Conservation (phyloP, 495 filamentous ascomycete genomes). For the Hyaloscypha bicolor region DNA sequence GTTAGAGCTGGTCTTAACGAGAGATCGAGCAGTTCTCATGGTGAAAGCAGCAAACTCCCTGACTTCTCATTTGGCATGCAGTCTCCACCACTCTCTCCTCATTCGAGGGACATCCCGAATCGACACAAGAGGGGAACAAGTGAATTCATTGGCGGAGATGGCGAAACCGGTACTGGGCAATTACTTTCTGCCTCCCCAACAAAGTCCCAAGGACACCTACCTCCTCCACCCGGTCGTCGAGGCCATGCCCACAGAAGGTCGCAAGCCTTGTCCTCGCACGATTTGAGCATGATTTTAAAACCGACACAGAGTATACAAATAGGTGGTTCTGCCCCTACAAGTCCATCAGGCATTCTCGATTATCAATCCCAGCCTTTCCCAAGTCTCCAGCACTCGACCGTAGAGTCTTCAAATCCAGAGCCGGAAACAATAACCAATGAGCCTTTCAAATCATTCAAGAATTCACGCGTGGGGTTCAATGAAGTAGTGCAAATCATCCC, state of each 20-base stretch:
- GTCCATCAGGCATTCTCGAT: constrained; percentile 56
- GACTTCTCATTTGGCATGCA: constrained; percentile 57
- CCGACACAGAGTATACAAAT: constrained; percentile 40
- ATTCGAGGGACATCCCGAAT: constrained; percentile 26
- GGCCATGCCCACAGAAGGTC: constrained; percentile 85
- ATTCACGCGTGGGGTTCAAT: constrained; percentile 60
- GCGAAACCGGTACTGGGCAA: constrained; percentile 54
- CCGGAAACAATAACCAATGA: constrained; percentile 20
- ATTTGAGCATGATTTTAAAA: constrained; percentile 73
- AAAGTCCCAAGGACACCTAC: constrained; percentile 58
- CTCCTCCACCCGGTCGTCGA: constrained; percentile 56
- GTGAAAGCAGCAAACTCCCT: constrained; percentile 45
- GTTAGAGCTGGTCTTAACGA: constrained; percentile 4
- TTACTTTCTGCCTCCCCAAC: constrained; percentile 65
- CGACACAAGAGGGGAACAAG: constrained; percentile 73
- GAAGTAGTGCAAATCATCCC: constrained; percentile 69
- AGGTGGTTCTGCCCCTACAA: constrained; percentile 67
- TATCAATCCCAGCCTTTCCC: constrained; percentile 42
- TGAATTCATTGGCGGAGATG: constrained; percentile 79
- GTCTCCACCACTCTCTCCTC: constrained; percentile 32
- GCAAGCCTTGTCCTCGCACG: constrained; percentile 83
- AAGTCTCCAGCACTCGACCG: constrained; percentile 12
- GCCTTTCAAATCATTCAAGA: constrained; percentile 41
- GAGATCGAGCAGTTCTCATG: constrained; percentile 27
- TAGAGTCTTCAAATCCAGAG: constrained; percentile 7